Percentiles rank a stretch among this genome's conserved stretches.
These are phyloP conservation scores for Fusarium heterosporum DNA, from an alignment of 2,329 filamentous ascomycete species.

Conservation along the genomic window DNA sequence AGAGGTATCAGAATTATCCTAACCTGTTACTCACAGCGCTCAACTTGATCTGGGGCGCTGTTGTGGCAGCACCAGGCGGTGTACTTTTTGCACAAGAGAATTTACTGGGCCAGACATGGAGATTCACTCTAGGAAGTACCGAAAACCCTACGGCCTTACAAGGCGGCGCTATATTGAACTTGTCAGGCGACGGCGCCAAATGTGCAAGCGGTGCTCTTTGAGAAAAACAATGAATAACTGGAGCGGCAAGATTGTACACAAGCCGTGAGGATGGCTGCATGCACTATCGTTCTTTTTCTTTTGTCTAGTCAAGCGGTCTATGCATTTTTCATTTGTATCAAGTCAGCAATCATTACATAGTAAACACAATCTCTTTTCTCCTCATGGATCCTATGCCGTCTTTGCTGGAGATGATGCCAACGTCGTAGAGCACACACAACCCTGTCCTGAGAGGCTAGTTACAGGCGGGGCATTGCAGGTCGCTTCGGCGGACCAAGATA, in stretches of 20 bases:
- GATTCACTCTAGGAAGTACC: constrained; percentile 1
- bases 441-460: constrained; percentile 56
- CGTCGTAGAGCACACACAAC: constrained; percentile 55
- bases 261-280: constrained; percentile 22
- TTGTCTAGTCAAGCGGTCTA: constrained; percentile 20
- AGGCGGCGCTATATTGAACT: constrained; percentile 11
- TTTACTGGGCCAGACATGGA: constrained; percentile 15
- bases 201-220: constrained; percentile 13
- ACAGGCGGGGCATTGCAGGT: constrained; percentile 60
- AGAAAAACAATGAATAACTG: background rate
- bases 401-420: constrained; percentile 36
- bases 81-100: constrained; percentile 25
- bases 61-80: background rate
- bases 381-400: constrained; percentile 8
- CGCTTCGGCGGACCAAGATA: constrained; percentile 54
- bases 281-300: constrained; percentile 19
- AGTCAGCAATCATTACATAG: constrained; percentile 16
- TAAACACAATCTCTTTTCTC: constrained; percentile 18
- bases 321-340: constrained; percentile 24
- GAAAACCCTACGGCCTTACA: background rate
- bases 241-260: constrained; percentile 36
- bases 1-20: background rate
- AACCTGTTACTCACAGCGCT: background rate
- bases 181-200: constrained; percentile 31
- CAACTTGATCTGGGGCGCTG: constrained; percentile 20